Evolutionary conservation across 805 yeast species (phyloP).

Genomic region (Danielia reshetovae): DNA sequence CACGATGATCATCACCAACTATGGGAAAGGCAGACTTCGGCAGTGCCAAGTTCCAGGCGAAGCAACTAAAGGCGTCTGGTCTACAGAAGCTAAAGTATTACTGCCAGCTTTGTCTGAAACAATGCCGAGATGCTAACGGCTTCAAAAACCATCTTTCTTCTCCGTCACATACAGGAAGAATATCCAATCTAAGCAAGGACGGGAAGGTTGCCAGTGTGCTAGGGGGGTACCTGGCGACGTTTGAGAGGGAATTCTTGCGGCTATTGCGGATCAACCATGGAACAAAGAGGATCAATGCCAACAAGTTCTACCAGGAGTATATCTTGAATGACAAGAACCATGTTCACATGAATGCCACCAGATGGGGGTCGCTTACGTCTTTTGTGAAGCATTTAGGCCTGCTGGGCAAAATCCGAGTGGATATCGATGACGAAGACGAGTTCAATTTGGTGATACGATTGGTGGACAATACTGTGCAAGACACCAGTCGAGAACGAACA

Average conservation of each 20-base stretch:
- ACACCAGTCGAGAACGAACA: constrained; percentile 2
- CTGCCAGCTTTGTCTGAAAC: constrained; percentile 89
- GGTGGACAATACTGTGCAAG: constrained; percentile 19
- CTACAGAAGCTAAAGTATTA: constrained; percentile 82
- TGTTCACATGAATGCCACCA: constrained; percentile 86
- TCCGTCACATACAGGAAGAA: constrained; percentile 67
- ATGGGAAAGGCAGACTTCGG: constrained; percentile 39
- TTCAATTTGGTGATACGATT: constrained; percentile 31
- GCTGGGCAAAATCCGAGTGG: constrained; percentile 52
- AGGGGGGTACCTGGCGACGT: constrained; percentile 55
- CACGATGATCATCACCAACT: constrained; percentile 1
- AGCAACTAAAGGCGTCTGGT: constrained; percentile 76
- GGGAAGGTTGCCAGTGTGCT: constrained; percentile 47
- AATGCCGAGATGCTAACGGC: constrained; percentile 95
- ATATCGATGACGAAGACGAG: constrained; percentile 30
- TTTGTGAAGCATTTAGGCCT: constrained; percentile 61
- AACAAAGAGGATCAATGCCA: constrained; percentile 72
- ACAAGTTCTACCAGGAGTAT: constrained; percentile 85
- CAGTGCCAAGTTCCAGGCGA: constrained; percentile 62
- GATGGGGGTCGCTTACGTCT: constrained; percentile 65
- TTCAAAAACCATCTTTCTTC: constrained; percentile 84
- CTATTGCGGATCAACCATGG: constrained; percentile 71
- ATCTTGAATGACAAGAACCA: constrained; percentile 74
- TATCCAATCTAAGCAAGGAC: constrained; percentile 31
- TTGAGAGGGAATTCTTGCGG: constrained; percentile 60